phyloP scores from a whole-genome alignment of 2,329 filamentous ascomycete genomes.

The Monilinia polystroma region DNA sequence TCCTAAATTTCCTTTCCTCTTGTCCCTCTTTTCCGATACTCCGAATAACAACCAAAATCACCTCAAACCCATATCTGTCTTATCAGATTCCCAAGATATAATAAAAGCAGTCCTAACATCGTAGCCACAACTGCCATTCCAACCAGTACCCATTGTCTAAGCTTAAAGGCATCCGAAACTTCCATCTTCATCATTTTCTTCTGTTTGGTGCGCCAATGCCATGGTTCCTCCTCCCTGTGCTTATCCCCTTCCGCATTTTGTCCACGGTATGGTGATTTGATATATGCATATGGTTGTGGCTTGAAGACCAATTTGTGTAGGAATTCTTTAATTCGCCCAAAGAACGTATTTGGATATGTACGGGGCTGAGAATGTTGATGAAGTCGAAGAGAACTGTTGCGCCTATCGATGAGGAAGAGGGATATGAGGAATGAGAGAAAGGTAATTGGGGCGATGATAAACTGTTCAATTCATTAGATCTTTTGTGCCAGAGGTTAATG shows the following conservation, averaged over 20 bases:
- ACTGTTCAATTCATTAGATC: conserved; percentile 26
- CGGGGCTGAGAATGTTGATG: conserved; percentile 24
- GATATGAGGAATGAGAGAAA: conserved; percentile 41
- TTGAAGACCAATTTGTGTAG: conserved; percentile 33
- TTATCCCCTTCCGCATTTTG: conserved; percentile 5
- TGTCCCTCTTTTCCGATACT: background rate
- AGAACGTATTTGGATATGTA: conserved; percentile 24
- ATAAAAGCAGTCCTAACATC: conserved; percentile 10
- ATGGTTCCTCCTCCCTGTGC: conserved; percentile 31
- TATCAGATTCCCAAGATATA: conserved; percentile 12
- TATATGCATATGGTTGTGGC: conserved; percentile 33
- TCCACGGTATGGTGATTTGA: conserved; percentile 27
- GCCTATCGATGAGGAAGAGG: conserved; percentile 37
- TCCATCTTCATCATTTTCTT: conserved; percentile 39
- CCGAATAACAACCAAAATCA: background rate
- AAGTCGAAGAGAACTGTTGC: conserved; percentile 31
- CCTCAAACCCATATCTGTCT: conserved; percentile 14
- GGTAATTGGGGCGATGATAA: conserved; percentile 38
- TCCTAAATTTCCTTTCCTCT: background rate
- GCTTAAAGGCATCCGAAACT: conserved; percentile 38
- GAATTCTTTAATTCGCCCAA: conserved; percentile 25
- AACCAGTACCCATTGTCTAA: conserved; percentile 37
- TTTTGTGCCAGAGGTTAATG: background rate
- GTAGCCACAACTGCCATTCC: conserved; percentile 16
- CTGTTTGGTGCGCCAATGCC: conserved; percentile 41